Evolutionary conservation across 768 basidiomycete genomes (phyloP).

Genomic region (Hypholoma fasciculare): DNA sequence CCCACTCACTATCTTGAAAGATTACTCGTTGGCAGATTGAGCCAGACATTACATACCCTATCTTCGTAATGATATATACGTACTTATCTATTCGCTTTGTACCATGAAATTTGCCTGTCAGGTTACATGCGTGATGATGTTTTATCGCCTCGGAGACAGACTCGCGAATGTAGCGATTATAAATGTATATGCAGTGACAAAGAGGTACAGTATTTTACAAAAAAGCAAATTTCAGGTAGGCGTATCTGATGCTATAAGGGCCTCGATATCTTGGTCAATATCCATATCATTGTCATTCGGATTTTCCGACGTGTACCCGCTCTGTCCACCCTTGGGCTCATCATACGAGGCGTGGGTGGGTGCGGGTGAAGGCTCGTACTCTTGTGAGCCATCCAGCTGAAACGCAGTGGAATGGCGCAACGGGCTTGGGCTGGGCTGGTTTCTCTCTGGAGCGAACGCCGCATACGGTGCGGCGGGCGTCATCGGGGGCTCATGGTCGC

Average conservation of each 20-base stretch:
- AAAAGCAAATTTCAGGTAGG: conserved; percentile 6
- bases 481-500: conserved; percentile 6
- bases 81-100: too few relatives aligned
- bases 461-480: conserved; percentile 1
- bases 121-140: too few relatives aligned
- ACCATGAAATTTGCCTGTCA: too few relatives aligned
- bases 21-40: too few relatives aligned
- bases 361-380: conserved; percentile 46
- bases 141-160: too few relatives aligned
- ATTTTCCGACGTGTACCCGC: conserved; percentile 58
- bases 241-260: conserved; percentile 17
- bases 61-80: too few relatives aligned
- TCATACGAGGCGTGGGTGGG: conserved; percentile 51
- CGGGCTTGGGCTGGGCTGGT: conserved; percentile 42
- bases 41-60: too few relatives aligned
- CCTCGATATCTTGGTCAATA: conserved; percentile 27
- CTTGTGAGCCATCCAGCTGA: conserved; percentile 27
- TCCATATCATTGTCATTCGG: conserved; percentile 32
- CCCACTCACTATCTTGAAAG: too few relatives aligned
- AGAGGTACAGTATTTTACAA: too few relatives aligned
- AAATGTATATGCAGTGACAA: too few relatives aligned
- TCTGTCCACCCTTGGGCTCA: conserved; percentile 48
- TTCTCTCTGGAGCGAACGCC: neutral
- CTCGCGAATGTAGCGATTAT: too few relatives aligned
- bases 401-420: conserved; percentile 43